Base-by-base conservation (phyloP, 2,329 filamentous ascomycete genomes). In the Trichoderma atroviride region DNA sequence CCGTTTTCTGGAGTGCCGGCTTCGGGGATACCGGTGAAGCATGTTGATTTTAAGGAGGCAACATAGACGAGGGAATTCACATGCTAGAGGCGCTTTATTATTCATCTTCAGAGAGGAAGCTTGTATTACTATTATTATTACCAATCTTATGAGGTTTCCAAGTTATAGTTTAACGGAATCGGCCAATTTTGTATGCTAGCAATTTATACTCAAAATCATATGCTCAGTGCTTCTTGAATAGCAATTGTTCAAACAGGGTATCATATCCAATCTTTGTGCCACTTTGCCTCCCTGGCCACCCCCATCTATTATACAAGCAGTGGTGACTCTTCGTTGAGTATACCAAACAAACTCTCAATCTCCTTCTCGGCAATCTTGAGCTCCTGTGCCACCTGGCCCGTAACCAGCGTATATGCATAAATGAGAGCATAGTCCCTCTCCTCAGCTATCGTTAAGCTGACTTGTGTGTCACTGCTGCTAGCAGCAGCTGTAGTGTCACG, bases 401-500 rank as follows among this genome's bases (percentile, higher is more conserved):
- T 89, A 53, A 90, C 86, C 40, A 90, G 80, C 11, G 86, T 91
- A 81, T 96, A 97, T n/a, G 94, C 93, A 80, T 97, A 97, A n/a
- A 97, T 81, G 73, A 97, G 81, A 71, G 94, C 93, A 78, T 94
- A 97, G 76, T 97, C 94, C 71, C 87, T 86, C 76, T 93, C 91
- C 70, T 87, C 88, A 3, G 88, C 84, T 10, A 78, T 74, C 1
- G 60, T 40, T 14, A 22, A 37, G 4, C 55, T 6, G 14, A 35
- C 29, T 19, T 62, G 52, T 14, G 50, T 40, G 9, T 43, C 52
- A 5, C 50, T 47, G 2, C 35, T 29, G 24, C 3, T 35, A 13
- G 22, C 11, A 27, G 58, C 35, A 5, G 43, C 35, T 4, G 35
- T 37, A 10, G 58, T 55, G 19, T 52, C 35, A 29, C 27, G 40